These are phyloP conservation scores for Stenogyne calaminthoides DNA, from an alignment of 305 asterid genomes.

Conservation along the genomic window DNA sequence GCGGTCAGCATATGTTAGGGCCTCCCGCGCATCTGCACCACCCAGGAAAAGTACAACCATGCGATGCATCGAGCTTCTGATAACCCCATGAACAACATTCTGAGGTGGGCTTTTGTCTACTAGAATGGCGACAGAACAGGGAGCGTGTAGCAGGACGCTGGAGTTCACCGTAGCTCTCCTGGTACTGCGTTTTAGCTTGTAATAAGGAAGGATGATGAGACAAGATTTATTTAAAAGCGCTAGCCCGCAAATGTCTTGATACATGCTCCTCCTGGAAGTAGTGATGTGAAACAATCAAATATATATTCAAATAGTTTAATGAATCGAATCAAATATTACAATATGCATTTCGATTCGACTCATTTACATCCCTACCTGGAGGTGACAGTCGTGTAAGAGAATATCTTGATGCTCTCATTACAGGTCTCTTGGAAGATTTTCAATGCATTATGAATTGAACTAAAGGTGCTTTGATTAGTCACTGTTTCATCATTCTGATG, in stretches of 20 bases:
- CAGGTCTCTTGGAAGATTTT: no score
- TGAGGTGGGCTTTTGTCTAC: conserved; percentile 41
- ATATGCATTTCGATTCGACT: no score
- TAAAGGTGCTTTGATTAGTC: neutral
- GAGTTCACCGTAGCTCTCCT: conserved; percentile 28
- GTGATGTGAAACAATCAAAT: no score
- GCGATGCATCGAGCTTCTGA: conserved; percentile 28
- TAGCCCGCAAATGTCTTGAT: conserved; percentile 77
- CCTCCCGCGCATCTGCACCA: conserved; percentile 80
- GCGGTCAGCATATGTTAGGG: conserved; percentile 66
- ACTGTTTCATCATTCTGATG: conserved; percentile 42
- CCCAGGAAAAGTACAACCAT: conserved; percentile 68
- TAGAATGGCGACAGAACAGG: conserved; percentile 77
- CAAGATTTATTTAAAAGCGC: conserved; percentile 61
- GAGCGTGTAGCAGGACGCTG: conserved; percentile 60
- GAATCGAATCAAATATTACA: no score
- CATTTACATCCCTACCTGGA: conserved; percentile 18
- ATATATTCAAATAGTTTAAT: no score
- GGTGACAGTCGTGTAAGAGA: conserved; percentile 53
- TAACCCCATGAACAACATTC: conserved; percentile 22
- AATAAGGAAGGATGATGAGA: conserved; percentile 43
- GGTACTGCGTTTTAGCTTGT: neutral
- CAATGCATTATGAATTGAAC: no score
- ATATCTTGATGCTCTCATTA: conserved; percentile 40
- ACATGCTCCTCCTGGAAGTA: conserved; percentile 65